Percentiles rank a stretch among this genome's conserved stretches.
Conservation (phyloP, 257 asterid species). For the Fraxinus cuspidata region DNA sequence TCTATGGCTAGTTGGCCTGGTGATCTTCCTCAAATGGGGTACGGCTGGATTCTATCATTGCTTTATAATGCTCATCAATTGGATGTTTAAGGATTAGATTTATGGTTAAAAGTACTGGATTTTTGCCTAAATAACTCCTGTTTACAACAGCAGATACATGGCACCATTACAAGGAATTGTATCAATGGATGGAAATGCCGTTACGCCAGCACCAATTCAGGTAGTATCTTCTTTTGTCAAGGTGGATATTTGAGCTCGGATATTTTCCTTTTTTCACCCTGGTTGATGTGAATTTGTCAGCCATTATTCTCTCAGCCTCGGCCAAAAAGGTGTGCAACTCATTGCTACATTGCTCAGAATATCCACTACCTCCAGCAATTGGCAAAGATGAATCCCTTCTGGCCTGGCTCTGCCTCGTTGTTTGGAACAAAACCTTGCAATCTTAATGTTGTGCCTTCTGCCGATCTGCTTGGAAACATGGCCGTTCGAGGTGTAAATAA, state of each 20-base stretch:
- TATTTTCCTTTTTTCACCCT: neutral
- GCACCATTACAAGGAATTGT: slow-evolving; percentile 87
- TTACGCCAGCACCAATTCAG: slow-evolving; percentile 74
- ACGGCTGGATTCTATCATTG: slow-evolving; percentile 29
- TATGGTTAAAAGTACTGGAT: slow-evolving; percentile 19
- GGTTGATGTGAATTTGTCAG: slow-evolving; percentile 35
- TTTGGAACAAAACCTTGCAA: slow-evolving; percentile 65
- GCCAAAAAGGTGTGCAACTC: slow-evolving; percentile 82
- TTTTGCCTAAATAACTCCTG: slow-evolving; percentile 24
- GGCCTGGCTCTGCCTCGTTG: slow-evolving; percentile 66
- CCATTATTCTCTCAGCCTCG: slow-evolving; percentile 83
- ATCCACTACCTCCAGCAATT: slow-evolving; percentile 72
- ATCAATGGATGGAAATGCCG: slow-evolving; percentile 67
- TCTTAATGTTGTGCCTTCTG: slow-evolving; percentile 50
- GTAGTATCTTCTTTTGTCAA: slow-evolving; percentile 28
- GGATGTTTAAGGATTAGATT: slow-evolving; percentile 30
- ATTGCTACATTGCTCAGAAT: slow-evolving; percentile 86
- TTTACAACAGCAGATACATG: slow-evolving; percentile 65
- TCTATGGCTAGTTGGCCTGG: slow-evolving; percentile 89
- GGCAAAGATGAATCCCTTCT: slow-evolving; percentile 74
- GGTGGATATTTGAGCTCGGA: no score
- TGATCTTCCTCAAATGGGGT: slow-evolving; percentile 96
- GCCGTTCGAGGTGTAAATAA: slow-evolving; percentile 41
- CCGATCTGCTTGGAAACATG: slow-evolving; percentile 55
- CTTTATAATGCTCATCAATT: slow-evolving; percentile 21